Percentiles rank a stretch among this genome's conserved stretches.
phyloP scores from a whole-genome alignment of 768 basidiomycete genomes.

The Macrocybe gigantea region DNA sequence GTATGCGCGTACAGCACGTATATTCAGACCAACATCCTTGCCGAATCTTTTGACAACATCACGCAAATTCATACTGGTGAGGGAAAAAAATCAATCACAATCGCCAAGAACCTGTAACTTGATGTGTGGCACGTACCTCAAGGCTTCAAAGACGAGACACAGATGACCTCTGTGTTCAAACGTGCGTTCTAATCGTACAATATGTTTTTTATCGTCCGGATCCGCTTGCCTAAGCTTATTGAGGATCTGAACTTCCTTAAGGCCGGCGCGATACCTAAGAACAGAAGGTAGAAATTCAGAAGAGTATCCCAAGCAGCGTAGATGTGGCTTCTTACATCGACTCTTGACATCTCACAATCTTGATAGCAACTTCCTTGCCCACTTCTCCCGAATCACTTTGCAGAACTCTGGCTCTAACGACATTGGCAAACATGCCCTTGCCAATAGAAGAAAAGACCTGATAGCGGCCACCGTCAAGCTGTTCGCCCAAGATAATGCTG shows the following conservation, averaged over 20 bases:
- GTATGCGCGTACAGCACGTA: conserved; percentile 97
- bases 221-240: conserved; percentile 84
- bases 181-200: conserved; percentile 87
- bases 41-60: conserved; percentile 98
- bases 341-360: conserved; percentile 93
- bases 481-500: conserved; percentile 88
- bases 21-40: conserved; percentile 94
- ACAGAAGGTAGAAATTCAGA: conserved; percentile 1
- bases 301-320: neutral
- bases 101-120: neutral
- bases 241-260: conserved; percentile 88
- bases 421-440: conserved; percentile 98
- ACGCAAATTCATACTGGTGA: conserved; percentile 87
- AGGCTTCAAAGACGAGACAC: conserved; percentile 90
- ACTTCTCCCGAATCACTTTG: conserved; percentile 51
- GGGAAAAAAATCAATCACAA: neutral
- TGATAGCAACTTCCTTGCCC: conserved; percentile 87
- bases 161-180: conserved; percentile 98
- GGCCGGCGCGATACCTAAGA: conserved; percentile 85
- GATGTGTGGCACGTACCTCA: conserved; percentile 71
- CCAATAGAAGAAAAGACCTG: conserved; percentile 95
- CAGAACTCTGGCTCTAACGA: conserved; percentile 84
- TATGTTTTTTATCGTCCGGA: conserved; percentile 94
- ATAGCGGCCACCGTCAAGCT: conserved; percentile 87
- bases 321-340: conserved; percentile 67